Percentiles rank a stretch among this genome's conserved stretches.
Evolutionary conservation across 1,284 basidiomycete species (phyloP).

Genomic region (Cryptococcus sp.): DNA sequence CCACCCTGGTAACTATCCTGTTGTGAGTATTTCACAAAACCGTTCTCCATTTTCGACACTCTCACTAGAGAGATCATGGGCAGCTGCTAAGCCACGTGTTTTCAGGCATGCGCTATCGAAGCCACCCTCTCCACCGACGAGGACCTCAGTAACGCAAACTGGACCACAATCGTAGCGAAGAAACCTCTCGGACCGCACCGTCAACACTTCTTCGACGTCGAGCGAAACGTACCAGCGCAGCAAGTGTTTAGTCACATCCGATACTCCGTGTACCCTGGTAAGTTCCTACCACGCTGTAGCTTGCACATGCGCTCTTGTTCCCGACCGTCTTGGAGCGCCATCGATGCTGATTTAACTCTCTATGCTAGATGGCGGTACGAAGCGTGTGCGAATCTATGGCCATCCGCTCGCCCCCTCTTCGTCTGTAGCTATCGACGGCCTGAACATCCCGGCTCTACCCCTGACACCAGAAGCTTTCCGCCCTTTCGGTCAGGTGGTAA

Average conservation of each 20-base stretch:
- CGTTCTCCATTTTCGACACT: slow-evolving; percentile 52
- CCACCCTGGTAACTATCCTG: slow-evolving; percentile 96
- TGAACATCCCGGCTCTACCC: slow-evolving; percentile 60
- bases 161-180: slow-evolving; percentile 73
- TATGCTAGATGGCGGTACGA: slow-evolving; percentile 80
- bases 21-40: slow-evolving; percentile 54
- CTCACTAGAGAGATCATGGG: neutral
- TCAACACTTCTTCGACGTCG: slow-evolving; percentile 83
- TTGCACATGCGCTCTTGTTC: too few species aligned
- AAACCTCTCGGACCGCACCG: slow-evolving; percentile 85
- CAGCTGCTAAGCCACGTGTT: slow-evolving; percentile 4
- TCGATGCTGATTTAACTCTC: too few species aligned
- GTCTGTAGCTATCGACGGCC: slow-evolving; percentile 4
- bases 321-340: too few species aligned
- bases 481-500: slow-evolving; percentile 82
- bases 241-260: slow-evolving; percentile 77
- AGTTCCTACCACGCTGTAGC: slow-evolving; percentile 11
- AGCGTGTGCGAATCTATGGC: slow-evolving; percentile 82
- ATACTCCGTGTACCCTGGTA: slow-evolving; percentile 78
- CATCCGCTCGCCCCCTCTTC: slow-evolving; percentile 51
- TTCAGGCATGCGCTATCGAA: slow-evolving; percentile 31
- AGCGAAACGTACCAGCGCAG: slow-evolving; percentile 59
- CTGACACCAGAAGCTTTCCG: slow-evolving; percentile 80
- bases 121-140: slow-evolving; percentile 32
- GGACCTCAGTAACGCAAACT: slow-evolving; percentile 57